These are phyloP conservation scores for Colletotrichum acutatum DNA, from an alignment of 2,329 filamentous ascomycete species.

Conservation along the genomic window DNA sequence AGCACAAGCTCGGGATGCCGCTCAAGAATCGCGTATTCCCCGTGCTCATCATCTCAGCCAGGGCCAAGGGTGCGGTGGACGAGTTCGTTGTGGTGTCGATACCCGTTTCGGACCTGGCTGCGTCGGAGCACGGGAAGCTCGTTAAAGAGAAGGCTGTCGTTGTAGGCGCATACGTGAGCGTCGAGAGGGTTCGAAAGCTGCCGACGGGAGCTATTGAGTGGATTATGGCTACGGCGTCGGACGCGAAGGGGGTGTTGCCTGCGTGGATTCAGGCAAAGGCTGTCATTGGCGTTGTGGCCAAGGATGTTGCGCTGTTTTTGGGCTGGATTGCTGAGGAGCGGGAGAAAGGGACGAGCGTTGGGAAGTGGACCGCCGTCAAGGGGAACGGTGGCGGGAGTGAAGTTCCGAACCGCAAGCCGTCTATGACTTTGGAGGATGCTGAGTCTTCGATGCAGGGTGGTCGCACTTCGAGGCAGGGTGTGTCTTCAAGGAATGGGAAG, in stretches of 20 bases:
- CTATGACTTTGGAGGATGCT: slow-evolving; percentile 13
- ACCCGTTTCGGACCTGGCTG: slow-evolving; percentile 57
- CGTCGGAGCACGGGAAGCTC: slow-evolving; percentile 43
- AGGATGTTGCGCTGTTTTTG: slow-evolving; percentile 78
- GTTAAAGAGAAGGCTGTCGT: slow-evolving; percentile 59
- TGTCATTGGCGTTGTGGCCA: slow-evolving; percentile 71
- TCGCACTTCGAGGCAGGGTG: slow-evolving; percentile 23
- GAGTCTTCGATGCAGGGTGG: slow-evolving; percentile 30
- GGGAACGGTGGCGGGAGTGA: slow-evolving; percentile 19
- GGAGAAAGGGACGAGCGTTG: slow-evolving; percentile 35
- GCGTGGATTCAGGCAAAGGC: slow-evolving; percentile 73
- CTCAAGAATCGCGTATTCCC: slow-evolving; percentile 74
- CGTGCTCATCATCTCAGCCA: slow-evolving; percentile 70
- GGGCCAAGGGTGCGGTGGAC: slow-evolving; percentile 44
- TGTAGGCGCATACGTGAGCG: slow-evolving; percentile 70
- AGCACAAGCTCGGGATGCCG: slow-evolving; percentile 66
- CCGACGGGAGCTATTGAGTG: slow-evolving; percentile 68
- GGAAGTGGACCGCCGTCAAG: slow-evolving; percentile 34
- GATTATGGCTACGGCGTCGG: slow-evolving; percentile 81
- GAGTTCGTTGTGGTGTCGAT: slow-evolving; percentile 70
- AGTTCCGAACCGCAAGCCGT: slow-evolving; percentile 3
- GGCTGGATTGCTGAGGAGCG: slow-evolving; percentile 66
- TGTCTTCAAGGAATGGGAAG: slow-evolving; percentile 22
- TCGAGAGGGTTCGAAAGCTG: slow-evolving; percentile 69
- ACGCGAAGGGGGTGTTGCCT: slow-evolving; percentile 76